Evolutionary conservation across 805 yeast species (phyloP).

Genomic region (Candida endomychidarum): DNA sequence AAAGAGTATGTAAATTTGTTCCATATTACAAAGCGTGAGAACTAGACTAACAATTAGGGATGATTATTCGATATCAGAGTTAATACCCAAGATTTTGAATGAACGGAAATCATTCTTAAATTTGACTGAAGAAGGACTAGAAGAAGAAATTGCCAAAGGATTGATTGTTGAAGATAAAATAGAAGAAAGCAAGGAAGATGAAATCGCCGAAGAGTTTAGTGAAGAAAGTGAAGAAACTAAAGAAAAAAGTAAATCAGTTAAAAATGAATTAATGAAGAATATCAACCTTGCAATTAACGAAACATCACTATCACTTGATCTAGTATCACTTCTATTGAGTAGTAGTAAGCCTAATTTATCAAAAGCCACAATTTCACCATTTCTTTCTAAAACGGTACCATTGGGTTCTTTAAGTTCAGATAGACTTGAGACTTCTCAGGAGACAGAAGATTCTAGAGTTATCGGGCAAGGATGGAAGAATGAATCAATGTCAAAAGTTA

Average conservation of each 20-base stretch:
- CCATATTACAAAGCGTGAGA: neutral
- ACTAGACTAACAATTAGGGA: conserved; percentile 23
- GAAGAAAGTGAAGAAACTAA: conserved; percentile 19
- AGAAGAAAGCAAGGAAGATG: conserved; percentile 9
- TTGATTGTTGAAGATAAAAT: conserved; percentile 7
- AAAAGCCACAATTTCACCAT: conserved; percentile 84
- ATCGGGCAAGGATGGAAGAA: conserved; percentile 84
- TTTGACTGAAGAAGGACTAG: conserved; percentile 55
- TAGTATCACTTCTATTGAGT: conserved; percentile 79
- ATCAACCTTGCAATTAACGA: conserved; percentile 79
- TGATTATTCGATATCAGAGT: conserved; percentile 48
- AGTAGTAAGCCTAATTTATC: conserved; percentile 84
- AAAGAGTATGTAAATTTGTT: conserved; percentile 33
- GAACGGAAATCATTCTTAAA: conserved; percentile 61
- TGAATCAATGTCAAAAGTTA: conserved; percentile 60
- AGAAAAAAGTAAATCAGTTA: conserved; percentile 49
- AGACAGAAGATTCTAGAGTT: conserved; percentile 31
- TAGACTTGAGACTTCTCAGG: conserved; percentile 25
- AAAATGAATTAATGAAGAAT: conserved; percentile 51
- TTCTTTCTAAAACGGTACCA: conserved; percentile 69
- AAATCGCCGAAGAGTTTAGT: conserved; percentile 13
- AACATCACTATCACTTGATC: conserved; percentile 82
- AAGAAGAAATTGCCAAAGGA: conserved; percentile 32
- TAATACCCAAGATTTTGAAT: conserved; percentile 57
- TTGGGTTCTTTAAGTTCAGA: conserved; percentile 68